phyloP scores from a whole-genome alignment of 73 alveolate genomes.

The Symbiodinium natans region DNA sequence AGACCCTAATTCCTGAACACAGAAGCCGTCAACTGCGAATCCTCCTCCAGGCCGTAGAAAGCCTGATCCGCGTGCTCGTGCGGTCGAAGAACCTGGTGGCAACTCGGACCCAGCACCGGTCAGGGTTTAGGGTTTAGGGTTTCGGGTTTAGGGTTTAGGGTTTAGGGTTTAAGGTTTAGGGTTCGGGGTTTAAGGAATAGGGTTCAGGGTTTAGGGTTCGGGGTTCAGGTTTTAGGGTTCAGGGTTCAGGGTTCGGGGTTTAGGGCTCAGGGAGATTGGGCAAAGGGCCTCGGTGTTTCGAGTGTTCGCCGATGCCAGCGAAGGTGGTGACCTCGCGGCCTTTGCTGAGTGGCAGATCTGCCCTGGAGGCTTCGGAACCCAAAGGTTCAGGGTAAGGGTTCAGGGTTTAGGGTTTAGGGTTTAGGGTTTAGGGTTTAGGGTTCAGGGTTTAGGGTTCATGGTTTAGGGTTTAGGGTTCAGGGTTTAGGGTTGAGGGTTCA shows the following conservation, averaged over 20 bases:
- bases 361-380: background rate
- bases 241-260: no score
- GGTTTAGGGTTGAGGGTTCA: background rate
- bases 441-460: background rate
- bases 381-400: no score
- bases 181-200: no score
- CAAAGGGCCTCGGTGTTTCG: background rate
- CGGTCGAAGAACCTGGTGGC: constrained; percentile 58
- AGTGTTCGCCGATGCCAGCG: background rate
- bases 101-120: background rate
- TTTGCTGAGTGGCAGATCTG: constrained; percentile 8
- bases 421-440: background rate
- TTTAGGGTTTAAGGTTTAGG: no score
- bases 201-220: no score
- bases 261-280: background rate
- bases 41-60: constrained; percentile 42
- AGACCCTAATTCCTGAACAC: background rate
- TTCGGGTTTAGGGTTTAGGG: no score
- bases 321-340: constrained; percentile 67
- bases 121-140: no score
- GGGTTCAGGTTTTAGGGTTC: no score
- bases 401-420: background rate
- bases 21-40: background rate
- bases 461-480: background rate
- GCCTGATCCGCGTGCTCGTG: constrained; percentile 68